Evolutionary conservation across 768 basidiomycete species (phyloP).

Genomic region (Lentinula raphanica): DNA sequence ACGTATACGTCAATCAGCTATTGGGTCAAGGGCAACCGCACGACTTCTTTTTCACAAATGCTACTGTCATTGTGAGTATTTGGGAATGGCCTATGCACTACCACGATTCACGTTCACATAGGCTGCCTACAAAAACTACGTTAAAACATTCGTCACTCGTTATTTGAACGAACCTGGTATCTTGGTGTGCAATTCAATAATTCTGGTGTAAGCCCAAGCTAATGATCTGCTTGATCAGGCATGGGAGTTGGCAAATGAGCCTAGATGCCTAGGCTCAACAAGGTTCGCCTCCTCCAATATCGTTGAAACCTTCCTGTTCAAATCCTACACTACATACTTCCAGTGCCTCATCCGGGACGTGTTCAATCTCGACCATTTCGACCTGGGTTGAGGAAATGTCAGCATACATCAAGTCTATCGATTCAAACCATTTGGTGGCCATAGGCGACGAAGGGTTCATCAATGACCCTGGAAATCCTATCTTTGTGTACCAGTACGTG

Average conservation of each 20-base stretch:
- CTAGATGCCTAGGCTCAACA: slow-evolving; percentile 39
- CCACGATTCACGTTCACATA: slow-evolving; percentile 11
- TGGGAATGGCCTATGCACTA: too few species aligned
- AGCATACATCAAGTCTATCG: slow-evolving; percentile 59
- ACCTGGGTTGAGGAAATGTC: slow-evolving; percentile 51
- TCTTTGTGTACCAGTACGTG: slow-evolving; percentile 54
- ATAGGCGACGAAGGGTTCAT: slow-evolving; percentile 63
- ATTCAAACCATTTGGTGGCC: slow-evolving; percentile 56
- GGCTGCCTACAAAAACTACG: slow-evolving; percentile 46
- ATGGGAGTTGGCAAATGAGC: slow-evolving; percentile 36
- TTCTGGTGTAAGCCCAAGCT: not conserved
- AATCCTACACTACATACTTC: not conserved
- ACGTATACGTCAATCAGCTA: slow-evolving; percentile 59
- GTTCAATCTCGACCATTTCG: slow-evolving; percentile 48
- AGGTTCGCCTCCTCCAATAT: slow-evolving; percentile 23
- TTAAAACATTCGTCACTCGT: slow-evolving; percentile 42
- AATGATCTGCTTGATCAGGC: slow-evolving; percentile 3
- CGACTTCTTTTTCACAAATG: slow-evolving; percentile 60
- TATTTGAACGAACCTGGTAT: slow-evolving; percentile 55
- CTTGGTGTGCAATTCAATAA: slow-evolving; percentile 36
- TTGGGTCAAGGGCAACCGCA: slow-evolving; percentile 34
- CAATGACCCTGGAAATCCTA: slow-evolving; percentile 42
- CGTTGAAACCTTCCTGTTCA: not conserved
- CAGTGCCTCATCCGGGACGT: slow-evolving; percentile 32
- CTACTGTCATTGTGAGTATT: slow-evolving; percentile 36